Evolutionary conservation across 2,329 filamentous ascomycete species (phyloP).

Genomic region (Exophiala sp.): DNA sequence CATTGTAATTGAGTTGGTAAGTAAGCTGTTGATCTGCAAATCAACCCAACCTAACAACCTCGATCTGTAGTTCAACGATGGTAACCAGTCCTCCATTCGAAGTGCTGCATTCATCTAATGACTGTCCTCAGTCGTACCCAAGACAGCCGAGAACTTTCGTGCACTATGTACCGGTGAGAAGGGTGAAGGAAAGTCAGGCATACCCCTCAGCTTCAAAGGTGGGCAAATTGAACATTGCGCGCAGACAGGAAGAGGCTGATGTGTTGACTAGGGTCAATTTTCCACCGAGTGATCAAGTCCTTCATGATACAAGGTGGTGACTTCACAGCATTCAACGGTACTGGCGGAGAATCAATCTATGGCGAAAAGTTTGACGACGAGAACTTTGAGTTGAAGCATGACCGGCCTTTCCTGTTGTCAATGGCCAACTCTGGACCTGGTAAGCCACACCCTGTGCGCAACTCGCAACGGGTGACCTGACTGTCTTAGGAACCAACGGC

Average conservation of each 20-base stretch:
- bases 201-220: constrained; percentile 85
- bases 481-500: constrained; percentile 73
- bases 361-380: constrained; percentile 96
- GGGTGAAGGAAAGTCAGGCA: constrained; percentile 74
- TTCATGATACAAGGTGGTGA: constrained; percentile 99
- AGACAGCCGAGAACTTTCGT: constrained; percentile 96
- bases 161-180: constrained; percentile 93
- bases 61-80: constrained; percentile 24
- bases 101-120: constrained; percentile 38
- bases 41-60: not conserved
- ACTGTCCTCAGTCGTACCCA: constrained; percentile 69
- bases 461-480: constrained; percentile 1
- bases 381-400: constrained; percentile 89
- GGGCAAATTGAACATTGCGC: constrained; percentile 8
- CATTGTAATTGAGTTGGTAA: constrained; percentile 78
- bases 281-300: constrained; percentile 96
- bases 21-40: constrained; percentile 31
- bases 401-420: constrained; percentile 86
- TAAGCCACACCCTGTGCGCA: constrained; percentile 40
- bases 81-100: constrained; percentile 2
- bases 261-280: constrained; percentile 61
- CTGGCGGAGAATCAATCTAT: constrained; percentile 95
- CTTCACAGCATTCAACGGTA: constrained; percentile 92
- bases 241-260: constrained; percentile 3
- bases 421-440: constrained; percentile 97